A percentile compares a stretch with the other conserved stretches of the same genome.
These are phyloP conservation scores for Globisporangium splendens DNA, from an alignment of 352 stramenopile species.

Conservation along the genomic window DNA sequence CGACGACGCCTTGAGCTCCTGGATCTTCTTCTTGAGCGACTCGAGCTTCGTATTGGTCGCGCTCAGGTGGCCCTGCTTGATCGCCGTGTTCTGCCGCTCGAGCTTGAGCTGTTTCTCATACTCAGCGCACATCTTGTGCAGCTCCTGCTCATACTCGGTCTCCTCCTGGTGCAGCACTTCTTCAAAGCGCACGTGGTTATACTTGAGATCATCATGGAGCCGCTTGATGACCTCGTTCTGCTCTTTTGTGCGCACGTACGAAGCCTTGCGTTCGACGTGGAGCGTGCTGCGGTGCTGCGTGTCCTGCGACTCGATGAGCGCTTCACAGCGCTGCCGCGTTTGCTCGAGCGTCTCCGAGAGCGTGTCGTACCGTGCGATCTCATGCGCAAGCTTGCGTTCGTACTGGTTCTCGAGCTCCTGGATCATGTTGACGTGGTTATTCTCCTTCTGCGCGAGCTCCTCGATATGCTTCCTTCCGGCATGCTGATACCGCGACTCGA, in stretches of 20 bases:
- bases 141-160: slow-evolving; percentile 76
- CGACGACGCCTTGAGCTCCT: slow-evolving; percentile 73
- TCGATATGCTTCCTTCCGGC: slow-evolving; percentile 66
- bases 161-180: slow-evolving; percentile 81
- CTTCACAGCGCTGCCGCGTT: slow-evolving; percentile 86
- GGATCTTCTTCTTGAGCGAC: slow-evolving; percentile 80
- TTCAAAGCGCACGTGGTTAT: slow-evolving; percentile 85
- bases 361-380: slow-evolving; percentile 84
- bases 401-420: slow-evolving; percentile 93
- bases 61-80: slow-evolving; percentile 78
- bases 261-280: slow-evolving; percentile 59
- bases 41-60: slow-evolving; percentile 80
- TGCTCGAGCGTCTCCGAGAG: slow-evolving; percentile 87
- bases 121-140: slow-evolving; percentile 46
- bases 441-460: slow-evolving; percentile 73
- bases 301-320: slow-evolving; percentile 80
- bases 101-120: slow-evolving; percentile 65
- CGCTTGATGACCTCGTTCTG: slow-evolving; percentile 84
- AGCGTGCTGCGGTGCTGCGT: slow-evolving; percentile 54
- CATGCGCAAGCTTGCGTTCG: slow-evolving; percentile 87
- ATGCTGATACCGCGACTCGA: slow-evolving; percentile 72
- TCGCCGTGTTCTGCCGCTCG: slow-evolving; percentile 74
- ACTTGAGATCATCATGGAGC: slow-evolving; percentile 79
- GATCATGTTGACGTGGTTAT: slow-evolving; percentile 76
- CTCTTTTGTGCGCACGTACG: slow-evolving; percentile 67